Evolutionary conservation across 2,329 filamentous ascomycete genomes (phyloP).

Genomic region (Paecilomyces variotii): DNA sequence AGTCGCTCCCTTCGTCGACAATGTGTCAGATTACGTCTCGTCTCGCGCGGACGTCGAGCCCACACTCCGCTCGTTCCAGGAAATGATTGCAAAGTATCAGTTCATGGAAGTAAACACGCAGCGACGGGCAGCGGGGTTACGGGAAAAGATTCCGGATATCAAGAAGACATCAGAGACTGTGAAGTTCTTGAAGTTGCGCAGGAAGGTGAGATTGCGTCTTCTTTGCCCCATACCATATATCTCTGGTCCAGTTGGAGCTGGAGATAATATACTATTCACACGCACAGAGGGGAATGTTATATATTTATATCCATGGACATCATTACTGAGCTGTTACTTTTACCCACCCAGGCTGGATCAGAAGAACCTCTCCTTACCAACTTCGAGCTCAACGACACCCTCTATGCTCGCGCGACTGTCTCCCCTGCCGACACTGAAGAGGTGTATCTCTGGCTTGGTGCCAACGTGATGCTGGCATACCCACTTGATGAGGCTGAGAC

Average conservation of each 20-base stretch:
- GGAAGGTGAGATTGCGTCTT: slow-evolving; percentile 40
- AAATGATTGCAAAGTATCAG: slow-evolving; percentile 79
- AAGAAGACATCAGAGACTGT: slow-evolving; percentile 92
- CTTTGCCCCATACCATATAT: not conserved
- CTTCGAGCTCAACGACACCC: slow-evolving; percentile 93
- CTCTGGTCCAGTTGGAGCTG: not conserved
- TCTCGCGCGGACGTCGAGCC: slow-evolving; percentile 38
- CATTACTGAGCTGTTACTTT: not conserved
- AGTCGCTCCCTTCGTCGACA: slow-evolving; percentile 39
- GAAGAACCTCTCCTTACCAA: slow-evolving; percentile 62
- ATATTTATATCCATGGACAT: not conserved
- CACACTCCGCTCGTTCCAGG: slow-evolving; percentile 40
- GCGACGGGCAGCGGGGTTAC: slow-evolving; percentile 68
- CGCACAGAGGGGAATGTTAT: too few species aligned
- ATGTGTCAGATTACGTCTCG: slow-evolving; percentile 40
- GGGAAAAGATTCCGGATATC: slow-evolving; percentile 95
- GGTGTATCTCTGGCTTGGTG: slow-evolving; percentile 92
- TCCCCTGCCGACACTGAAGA: slow-evolving; percentile 65
- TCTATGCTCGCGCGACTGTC: slow-evolving; percentile 81
- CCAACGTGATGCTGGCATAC: slow-evolving; percentile 96
- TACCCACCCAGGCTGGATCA: slow-evolving; percentile 30
- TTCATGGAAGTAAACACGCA: slow-evolving; percentile 98
- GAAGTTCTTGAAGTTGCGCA: slow-evolving; percentile 68
- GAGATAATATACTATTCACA: not conserved
- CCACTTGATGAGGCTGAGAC: slow-evolving; percentile 78